These are phyloP conservation scores for Leccinum subfulvum DNA, from an alignment of 1,284 basidiomycete species.

Conservation along the genomic window DNA sequence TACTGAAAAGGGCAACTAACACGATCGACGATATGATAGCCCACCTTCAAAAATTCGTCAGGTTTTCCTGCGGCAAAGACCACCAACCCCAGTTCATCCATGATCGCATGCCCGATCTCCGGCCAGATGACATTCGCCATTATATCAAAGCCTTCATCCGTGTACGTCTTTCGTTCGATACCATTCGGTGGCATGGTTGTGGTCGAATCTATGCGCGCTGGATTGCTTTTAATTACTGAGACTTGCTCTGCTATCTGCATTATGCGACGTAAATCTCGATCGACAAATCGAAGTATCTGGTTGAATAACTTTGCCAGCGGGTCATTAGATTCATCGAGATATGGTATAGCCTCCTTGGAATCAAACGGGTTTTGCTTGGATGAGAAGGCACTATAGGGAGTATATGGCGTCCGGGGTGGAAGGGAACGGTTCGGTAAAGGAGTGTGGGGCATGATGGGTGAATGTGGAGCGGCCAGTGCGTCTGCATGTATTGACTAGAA, in stretches of 20 bases:
- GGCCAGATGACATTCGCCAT: slow-evolving; percentile 88
- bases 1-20: slow-evolving; percentile 7
- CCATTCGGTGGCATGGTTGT: not conserved
- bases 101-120: slow-evolving; percentile 74
- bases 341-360: slow-evolving; percentile 37
- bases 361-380: slow-evolving; percentile 50
- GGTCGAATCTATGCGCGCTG: slow-evolving; percentile 25
- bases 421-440: slow-evolving; percentile 37
- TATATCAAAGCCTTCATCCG: slow-evolving; percentile 64
- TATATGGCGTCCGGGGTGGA: slow-evolving; percentile 70
- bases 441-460: slow-evolving; percentile 73
- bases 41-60: slow-evolving; percentile 83
- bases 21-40: not conserved
- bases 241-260: slow-evolving; percentile 77
- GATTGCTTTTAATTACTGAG: slow-evolving; percentile 43
- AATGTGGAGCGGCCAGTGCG: slow-evolving; percentile 64
- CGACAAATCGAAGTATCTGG: slow-evolving; percentile 77
- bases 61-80: slow-evolving; percentile 92
- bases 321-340: slow-evolving; percentile 64
- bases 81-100: slow-evolving; percentile 77
- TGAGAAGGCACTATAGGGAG: slow-evolving; percentile 61
- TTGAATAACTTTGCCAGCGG: slow-evolving; percentile 77
- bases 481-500: slow-evolving; percentile 71
- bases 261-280: slow-evolving; percentile 66
- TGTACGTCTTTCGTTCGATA: slow-evolving; percentile 3